Base-by-base conservation (phyloP, 1,139 yeast genomes). In the Debaryomyces sp. region DNA sequence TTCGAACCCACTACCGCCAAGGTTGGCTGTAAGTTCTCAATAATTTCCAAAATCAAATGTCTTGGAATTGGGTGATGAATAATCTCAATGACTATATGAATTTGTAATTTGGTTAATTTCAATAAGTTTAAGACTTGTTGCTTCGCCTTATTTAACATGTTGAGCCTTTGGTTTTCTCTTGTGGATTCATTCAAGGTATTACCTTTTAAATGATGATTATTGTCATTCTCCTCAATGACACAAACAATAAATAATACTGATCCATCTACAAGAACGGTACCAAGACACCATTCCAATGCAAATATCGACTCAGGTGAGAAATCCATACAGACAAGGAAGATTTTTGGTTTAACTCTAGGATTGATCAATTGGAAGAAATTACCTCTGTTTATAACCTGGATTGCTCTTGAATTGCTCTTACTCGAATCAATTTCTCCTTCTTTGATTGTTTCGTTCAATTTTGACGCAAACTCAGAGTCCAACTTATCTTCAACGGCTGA, bases 251-350 rank as follows among this genome's bases (percentile, higher is more conserved):
- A 89, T 46, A 92, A 68, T 1, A 91, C 91, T 50, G 91, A 88
- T 0, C 95, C 95, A 60, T 89, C 95, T 24, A 87, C 87, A 46
- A 91, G 75, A 1, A 91, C 88, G 0, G 96, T 84, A 1, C 97
- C 97, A 56, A 92, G 78, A 42, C 92, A 82, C 90, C 97, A 92
- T 60, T 90, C 96, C 40, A 92, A 75, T 0, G 97, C 96, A 66
- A 88, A 89, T 33, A 80, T 78, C 4, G 96, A 87, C 60, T 90
- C 97, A 1, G 92, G 90, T 1, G 94, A 86, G 58, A 89, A 80
- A 63, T 89, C 96, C 71, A 88, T 82, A 61, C 94, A 89, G 30
- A 88, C 79, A 48, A 89, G 73, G 66, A 85, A 89, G 66, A 88
- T 81, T 62, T 84, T 86, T 38, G 89, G 88, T 53, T 77, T 75